A percentile compares a stretch with the other conserved stretches of the same genome.
Conservation (phyloP, 805 yeast genomes). For the Starmerella stellata region DNA sequence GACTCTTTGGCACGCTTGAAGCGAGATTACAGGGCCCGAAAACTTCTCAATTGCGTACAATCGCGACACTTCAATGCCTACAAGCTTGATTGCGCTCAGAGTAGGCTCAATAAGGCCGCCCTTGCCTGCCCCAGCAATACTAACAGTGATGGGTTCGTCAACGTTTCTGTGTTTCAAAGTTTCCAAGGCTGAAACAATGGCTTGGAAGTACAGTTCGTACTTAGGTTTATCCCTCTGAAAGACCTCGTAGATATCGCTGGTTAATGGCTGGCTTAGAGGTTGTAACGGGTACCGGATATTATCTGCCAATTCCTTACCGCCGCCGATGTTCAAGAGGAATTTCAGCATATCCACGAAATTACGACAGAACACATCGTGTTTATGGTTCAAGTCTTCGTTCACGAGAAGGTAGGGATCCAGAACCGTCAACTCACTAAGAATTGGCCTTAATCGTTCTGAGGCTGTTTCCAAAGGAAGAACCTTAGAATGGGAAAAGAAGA, state of each 20-base stretch:
- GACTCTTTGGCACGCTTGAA: constrained; percentile 32
- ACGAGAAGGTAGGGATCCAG: neutral
- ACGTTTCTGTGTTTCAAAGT: neutral
- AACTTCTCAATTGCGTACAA: constrained; percentile 58
- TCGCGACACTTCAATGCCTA: constrained; percentile 13
- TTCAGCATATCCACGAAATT: neutral
- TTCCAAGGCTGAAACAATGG: constrained; percentile 40
- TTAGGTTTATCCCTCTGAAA: constrained; percentile 59
- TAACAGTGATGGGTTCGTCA: constrained; percentile 15
- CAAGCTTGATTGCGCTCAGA: constrained; percentile 26
- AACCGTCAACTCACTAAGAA: neutral
- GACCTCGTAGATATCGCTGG: constrained; percentile 40
- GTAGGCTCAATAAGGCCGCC: constrained; percentile 58
- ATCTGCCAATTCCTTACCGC: constrained; percentile 24
- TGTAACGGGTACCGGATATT: constrained; percentile 45
- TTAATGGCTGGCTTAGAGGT: constrained; percentile 45
- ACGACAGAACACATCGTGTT: neutral
- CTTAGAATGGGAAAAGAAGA: neutral
- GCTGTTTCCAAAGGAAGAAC: neutral
- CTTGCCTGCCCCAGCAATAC: constrained; percentile 73
- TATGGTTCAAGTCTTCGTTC: neutral
- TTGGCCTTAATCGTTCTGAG: neutral
- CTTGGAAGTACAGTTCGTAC: constrained; percentile 48
- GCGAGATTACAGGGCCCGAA: constrained; percentile 34
- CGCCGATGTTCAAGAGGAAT: neutral